Percentiles rank a stretch among this genome's conserved stretches.
These are phyloP conservation scores for Exophiala sp. DNA, from an alignment of 2,329 filamentous ascomycete species.

Conservation along the genomic window DNA sequence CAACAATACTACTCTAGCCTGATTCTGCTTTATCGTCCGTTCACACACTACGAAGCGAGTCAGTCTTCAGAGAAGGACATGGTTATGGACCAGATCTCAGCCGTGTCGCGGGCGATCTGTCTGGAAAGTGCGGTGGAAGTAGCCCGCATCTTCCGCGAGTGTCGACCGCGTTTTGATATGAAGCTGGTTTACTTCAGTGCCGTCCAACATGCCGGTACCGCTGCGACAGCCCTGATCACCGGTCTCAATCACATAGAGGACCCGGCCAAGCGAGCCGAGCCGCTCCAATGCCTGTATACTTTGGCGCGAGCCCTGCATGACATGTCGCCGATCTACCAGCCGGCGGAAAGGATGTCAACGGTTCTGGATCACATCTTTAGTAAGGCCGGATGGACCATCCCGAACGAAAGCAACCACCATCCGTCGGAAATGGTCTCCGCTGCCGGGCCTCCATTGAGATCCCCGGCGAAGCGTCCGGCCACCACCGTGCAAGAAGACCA, in stretches of 20 bases:
- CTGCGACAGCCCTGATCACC: conserved; percentile 50
- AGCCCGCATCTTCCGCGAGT: conserved; percentile 14
- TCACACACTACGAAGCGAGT: conserved; percentile 9
- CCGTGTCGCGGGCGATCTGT: conserved; percentile 11
- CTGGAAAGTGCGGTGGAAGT: conserved; percentile 9
- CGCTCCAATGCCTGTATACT: conserved; percentile 50
- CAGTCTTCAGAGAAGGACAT: neutral
- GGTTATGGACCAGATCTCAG: conserved; percentile 8
- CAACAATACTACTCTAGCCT: conserved; percentile 11
- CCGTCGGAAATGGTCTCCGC: too few relatives aligned
- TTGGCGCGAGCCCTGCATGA: conserved; percentile 48
- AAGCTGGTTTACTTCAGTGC: conserved; percentile 11
- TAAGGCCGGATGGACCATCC: too few relatives aligned
- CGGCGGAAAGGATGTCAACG: conserved; percentile 50
- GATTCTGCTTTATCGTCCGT: conserved; percentile 15
- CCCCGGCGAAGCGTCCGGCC: too few relatives aligned
- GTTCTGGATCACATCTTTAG: conserved; percentile 34
- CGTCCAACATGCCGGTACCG: conserved; percentile 39
- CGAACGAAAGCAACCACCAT: too few relatives aligned
- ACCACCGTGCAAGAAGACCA: too few relatives aligned
- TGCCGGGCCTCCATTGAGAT: too few relatives aligned
- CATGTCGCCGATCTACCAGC: conserved; percentile 50
- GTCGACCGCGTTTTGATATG: conserved; percentile 8
- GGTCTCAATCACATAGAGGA: conserved; percentile 39
- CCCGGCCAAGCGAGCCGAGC: conserved; percentile 35